These are phyloP conservation scores for Setaria viridis DNA, from an alignment of 202 grass and related monocot genomes.

Conservation along the genomic window DNA sequence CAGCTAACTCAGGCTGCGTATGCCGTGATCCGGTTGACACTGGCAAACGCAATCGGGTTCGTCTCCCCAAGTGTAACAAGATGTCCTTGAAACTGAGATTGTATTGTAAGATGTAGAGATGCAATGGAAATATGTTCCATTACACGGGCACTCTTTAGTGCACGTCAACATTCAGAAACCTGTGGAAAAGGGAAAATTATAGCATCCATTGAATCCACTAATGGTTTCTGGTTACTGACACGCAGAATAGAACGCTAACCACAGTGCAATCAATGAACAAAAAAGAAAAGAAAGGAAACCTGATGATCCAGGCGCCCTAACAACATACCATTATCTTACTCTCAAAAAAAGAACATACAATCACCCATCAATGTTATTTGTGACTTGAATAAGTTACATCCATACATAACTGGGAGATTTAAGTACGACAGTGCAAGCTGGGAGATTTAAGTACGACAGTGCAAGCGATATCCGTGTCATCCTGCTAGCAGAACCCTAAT, in stretches of 20 bases:
- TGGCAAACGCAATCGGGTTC: not conserved
- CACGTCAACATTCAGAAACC: not conserved
- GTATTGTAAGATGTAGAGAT: not conserved
- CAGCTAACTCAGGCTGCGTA: not conserved
- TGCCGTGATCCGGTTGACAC: not conserved
- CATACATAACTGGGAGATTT: not conserved
- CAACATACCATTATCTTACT: not conserved
- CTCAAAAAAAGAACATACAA: not conserved
- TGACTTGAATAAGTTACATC: not conserved
- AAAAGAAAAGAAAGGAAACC: not conserved
- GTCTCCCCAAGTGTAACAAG: constrained; percentile 20
- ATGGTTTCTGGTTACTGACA: not conserved
- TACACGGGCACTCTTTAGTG: not conserved
- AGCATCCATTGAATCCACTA: not conserved
- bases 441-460: constrained; percentile 1
- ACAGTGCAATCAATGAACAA: not conserved
- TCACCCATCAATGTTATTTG: constrained; percentile 3
- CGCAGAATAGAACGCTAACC: not conserved
- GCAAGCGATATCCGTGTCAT: not conserved
- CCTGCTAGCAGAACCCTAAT: not conserved
- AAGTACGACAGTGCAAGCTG: constrained; percentile 11
- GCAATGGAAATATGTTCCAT: constrained; percentile 4
- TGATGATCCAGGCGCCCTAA: not conserved
- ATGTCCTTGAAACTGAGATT: not conserved
- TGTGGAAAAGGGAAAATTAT: not conserved